phyloP scores from a whole-genome alignment of 2,329 filamentous ascomycete species.

The Colletotrichum sp. region DNA sequence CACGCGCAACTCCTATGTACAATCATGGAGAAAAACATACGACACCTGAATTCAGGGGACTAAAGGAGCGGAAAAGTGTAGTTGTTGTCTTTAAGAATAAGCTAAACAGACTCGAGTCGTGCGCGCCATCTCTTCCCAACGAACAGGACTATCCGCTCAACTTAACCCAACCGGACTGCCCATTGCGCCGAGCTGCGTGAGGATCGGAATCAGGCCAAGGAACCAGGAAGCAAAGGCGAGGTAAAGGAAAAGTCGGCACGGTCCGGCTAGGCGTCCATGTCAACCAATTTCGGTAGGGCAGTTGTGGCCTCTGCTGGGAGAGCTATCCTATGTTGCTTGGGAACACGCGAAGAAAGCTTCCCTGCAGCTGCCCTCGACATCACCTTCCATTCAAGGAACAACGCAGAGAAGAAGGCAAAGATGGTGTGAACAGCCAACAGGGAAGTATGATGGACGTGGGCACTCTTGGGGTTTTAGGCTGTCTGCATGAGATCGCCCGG shows the following conservation, averaged over 20 bases:
- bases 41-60: background rate
- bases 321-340: background rate
- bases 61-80: background rate
- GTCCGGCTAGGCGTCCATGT: background rate
- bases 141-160: background rate
- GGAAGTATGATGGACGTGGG: background rate
- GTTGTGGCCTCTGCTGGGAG: background rate
- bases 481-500: background rate
- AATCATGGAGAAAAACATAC: background rate
- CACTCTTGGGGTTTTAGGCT: background rate
- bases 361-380: background rate
- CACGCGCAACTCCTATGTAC: background rate
- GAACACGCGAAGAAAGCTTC: background rate
- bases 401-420: background rate
- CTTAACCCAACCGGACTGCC: background rate
- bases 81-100: background rate
- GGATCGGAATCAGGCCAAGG: background rate
- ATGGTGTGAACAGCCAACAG: background rate
- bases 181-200: conserved; percentile 5
- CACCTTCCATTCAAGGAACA: background rate
- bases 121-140: background rate
- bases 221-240: background rate
- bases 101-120: background rate
- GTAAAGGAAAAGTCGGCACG: conserved; percentile 4
- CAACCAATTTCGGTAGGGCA: background rate